phyloP scores from a whole-genome alignment of 2,329 filamentous ascomycete species.

The Talaromyces sp. region DNA sequence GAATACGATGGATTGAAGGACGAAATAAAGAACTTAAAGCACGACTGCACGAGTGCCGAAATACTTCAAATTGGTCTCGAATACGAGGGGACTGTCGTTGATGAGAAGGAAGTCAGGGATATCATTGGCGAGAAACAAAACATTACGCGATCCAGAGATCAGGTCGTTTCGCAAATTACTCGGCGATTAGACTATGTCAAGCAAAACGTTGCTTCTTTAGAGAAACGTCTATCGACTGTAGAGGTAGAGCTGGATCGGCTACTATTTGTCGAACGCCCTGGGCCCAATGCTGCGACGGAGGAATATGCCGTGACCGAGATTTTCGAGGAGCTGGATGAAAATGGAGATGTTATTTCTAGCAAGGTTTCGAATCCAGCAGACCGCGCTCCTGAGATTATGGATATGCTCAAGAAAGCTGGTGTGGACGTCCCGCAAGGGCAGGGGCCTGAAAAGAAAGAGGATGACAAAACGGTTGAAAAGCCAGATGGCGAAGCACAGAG shows the following conservation, averaged over 20 bases:
- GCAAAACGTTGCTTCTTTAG: slow-evolving; percentile 71
- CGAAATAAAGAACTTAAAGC: slow-evolving; percentile 62
- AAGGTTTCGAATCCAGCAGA: slow-evolving; percentile 65
- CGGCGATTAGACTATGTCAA: slow-evolving; percentile 86
- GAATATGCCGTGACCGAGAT: slow-evolving; percentile 84
- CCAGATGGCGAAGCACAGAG: neutral
- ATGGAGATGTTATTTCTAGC: slow-evolving; percentile 75
- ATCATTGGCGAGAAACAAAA: slow-evolving; percentile 48
- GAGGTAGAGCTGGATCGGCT: slow-evolving; percentile 66
- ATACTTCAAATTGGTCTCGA: slow-evolving; percentile 50
- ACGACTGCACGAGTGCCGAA: slow-evolving; percentile 50
- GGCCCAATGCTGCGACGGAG: slow-evolving; percentile 48
- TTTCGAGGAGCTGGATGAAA: slow-evolving; percentile 84
- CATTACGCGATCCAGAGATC: slow-evolving; percentile 53
- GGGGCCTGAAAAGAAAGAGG: neutral
- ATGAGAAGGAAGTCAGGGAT: slow-evolving; percentile 53
- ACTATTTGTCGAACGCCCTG: slow-evolving; percentile 58
- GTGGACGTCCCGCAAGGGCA: slow-evolving; percentile 33
- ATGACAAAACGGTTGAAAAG: neutral
- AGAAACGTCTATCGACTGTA: slow-evolving; percentile 66
- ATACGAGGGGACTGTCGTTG: slow-evolving; percentile 44
- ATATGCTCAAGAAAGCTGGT: slow-evolving; percentile 75
- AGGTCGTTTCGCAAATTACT: slow-evolving; percentile 66
- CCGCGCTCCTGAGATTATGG: slow-evolving; percentile 63
- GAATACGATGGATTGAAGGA: slow-evolving; percentile 90